Base-by-base conservation (phyloP, 1,284 basidiomycete genomes). In the Blastosporella zonata region DNA sequence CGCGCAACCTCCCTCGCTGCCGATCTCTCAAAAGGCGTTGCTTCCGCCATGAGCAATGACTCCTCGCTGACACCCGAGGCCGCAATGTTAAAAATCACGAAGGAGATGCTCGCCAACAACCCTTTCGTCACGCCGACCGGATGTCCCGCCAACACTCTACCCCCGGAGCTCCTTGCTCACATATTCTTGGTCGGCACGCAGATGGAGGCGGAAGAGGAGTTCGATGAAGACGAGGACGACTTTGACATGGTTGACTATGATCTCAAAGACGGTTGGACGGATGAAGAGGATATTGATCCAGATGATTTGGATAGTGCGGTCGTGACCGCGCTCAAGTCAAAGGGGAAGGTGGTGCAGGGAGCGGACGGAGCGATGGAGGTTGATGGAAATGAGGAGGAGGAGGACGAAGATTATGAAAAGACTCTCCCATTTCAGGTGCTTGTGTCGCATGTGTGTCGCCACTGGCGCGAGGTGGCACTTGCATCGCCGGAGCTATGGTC, bases 61-160 rank as follows among this genome's bases (percentile, higher is more conserved):
- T 55, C 62, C 8, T 53, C 58, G 4, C 46, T 69, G 23, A 58
- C 57, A 3, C 52, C 60, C 3, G 49, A 60, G 9, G 59, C 62
- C n/a, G 67, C 69, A 6, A 62, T 71, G 58, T 54, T 49, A 9
- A 57, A 61, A 51, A 60, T 67, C 28, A 61, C 64, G 6, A 50
- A 55, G 34, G 61, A 67, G 1, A 63, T 73, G 62, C 63, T 73
- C 18, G 51, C 58, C n/a, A 69, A 72, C 51, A 75, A 74, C 52
- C 73, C 73, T 0, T 77, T 67, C 52, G 56, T 72, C n/a, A 71
- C 80, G 2, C 79, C 77, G 0, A 58, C 64, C 31, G 72, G 74
- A 31, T 82, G 77, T 47, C 74, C 77, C 3, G 70, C 84, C 45
- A 78, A 82, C 53, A 64, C 69, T 21, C 71, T 84, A 4, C 81